Percentiles rank a stretch among this genome's conserved stretches.
Evolutionary conservation across 192 early-diverging fungal species (phyloP).

Genomic region (Coemansia sp.): DNA sequence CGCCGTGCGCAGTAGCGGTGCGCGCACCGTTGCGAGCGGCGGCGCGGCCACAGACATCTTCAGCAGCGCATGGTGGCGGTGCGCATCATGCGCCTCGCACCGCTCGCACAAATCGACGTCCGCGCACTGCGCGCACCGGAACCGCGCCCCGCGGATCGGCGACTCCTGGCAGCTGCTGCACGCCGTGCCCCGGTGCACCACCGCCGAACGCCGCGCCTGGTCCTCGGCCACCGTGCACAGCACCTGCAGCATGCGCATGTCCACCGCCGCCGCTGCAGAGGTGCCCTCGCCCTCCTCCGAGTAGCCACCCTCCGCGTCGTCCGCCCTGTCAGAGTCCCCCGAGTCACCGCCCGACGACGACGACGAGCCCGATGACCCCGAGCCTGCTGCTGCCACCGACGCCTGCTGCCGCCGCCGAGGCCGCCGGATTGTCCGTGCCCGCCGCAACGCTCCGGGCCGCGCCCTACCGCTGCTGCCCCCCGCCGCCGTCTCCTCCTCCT

Average conservation of each 20-base stretch:
- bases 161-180: constrained; percentile 89
- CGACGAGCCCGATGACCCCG: no score
- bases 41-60: constrained; percentile 93
- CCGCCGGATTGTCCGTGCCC: constrained; percentile 48
- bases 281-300: constrained; percentile 4
- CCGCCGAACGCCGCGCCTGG: constrained; percentile 67
- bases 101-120: constrained; percentile 92
- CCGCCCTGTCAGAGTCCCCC: constrained; percentile 25
- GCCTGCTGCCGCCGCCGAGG: constrained; percentile 33
- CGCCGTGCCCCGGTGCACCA: constrained; percentile 81
- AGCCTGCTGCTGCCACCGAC: constrained; percentile 8
- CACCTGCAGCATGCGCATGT: constrained; percentile 65
- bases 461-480: constrained; percentile 15
- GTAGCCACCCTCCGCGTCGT: constrained; percentile 3
- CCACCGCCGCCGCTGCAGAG: constrained; percentile 18
- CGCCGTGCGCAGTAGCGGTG: constrained; percentile 70
- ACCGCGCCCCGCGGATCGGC: constrained; percentile 90
- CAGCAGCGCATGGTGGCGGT: constrained; percentile 86
- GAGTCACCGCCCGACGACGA: background rate
- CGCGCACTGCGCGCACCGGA: constrained; percentile 93
- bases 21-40: constrained; percentile 80
- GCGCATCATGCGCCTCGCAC: constrained; percentile 85
- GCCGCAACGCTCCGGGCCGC: constrained; percentile 21
- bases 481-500: background rate
- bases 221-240: constrained; percentile 88